A percentile compares a stretch with the other conserved stretches of the same genome.
Conservation (phyloP, 2,329 filamentous ascomycete species). For the Fusarium sp. region DNA sequence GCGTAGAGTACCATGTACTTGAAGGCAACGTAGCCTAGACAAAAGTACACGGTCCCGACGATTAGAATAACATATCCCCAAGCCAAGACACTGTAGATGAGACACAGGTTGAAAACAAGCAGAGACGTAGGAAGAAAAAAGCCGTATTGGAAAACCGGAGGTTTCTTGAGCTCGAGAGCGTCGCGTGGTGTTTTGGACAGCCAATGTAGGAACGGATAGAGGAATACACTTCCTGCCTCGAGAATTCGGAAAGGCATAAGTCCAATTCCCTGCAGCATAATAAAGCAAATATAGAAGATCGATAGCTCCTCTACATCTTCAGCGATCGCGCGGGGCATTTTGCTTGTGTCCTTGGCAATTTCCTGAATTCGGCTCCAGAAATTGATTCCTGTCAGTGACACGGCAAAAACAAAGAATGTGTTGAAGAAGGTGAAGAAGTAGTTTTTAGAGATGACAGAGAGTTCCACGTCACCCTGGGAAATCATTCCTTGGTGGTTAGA, state of each 20-base stretch:
- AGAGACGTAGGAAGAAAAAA: conserved; percentile 95
- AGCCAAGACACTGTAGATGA: conserved; percentile 90
- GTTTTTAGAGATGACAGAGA: conserved; percentile 96
- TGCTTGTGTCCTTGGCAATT: conserved; percentile 79
- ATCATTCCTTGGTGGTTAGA: conserved; percentile 94
- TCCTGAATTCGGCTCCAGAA: conserved; percentile 78
- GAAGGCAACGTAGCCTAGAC: conserved; percentile 87
- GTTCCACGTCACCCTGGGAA: conserved; percentile 90
- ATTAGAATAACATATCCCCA: conserved; percentile 83
- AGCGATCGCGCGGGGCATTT: conserved; percentile 55
- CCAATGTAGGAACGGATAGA: conserved; percentile 84
- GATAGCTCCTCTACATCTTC: conserved; percentile 71
- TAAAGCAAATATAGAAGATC: conserved; percentile 91
- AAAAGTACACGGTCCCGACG: conserved; percentile 84
- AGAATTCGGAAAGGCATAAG: conserved; percentile 92
- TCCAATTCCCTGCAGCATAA: conserved; percentile 92
- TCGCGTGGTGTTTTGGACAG: conserved; percentile 89
- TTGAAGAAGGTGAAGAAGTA: conserved; percentile 99
- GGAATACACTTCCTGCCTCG: conserved; percentile 83
- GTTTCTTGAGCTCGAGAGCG: conserved; percentile 81
- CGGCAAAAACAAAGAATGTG: conserved; percentile 93
- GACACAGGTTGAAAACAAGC: conserved; percentile 91
- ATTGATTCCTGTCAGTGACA: conserved; percentile 82
- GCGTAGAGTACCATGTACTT: conserved; percentile 98
- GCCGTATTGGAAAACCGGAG: conserved; percentile 92